phyloP scores from a whole-genome alignment of 805 yeast genomes.

The Candida hispaniensis region DNA sequence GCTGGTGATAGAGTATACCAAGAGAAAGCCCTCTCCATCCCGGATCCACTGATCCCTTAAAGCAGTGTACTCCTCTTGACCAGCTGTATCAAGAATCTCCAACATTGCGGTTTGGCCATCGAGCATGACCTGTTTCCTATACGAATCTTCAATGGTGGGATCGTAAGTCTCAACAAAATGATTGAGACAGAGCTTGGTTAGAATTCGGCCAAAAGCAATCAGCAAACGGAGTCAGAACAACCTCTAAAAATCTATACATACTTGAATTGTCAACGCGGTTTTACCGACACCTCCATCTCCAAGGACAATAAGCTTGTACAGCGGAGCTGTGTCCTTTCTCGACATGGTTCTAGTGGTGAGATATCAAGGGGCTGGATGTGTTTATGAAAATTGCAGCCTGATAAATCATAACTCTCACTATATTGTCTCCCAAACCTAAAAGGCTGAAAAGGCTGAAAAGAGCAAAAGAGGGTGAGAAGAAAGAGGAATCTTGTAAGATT shows the following conservation, averaged over 20 bases:
- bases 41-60: constrained; percentile 93
- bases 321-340: constrained; percentile 25
- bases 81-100: constrained; percentile 93
- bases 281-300: constrained; percentile 99
- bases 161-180: constrained; percentile 97
- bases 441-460: too few species aligned
- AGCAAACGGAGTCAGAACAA: constrained; percentile 1
- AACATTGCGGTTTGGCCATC: constrained; percentile 65
- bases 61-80: constrained; percentile 93
- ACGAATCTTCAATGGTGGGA: constrained; percentile 75
- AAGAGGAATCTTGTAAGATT: too few species aligned
- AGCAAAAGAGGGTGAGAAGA: too few species aligned
- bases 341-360: constrained; percentile 11
- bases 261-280: constrained; percentile 87
- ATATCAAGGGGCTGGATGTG: constrained; percentile 8
- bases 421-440: too few species aligned
- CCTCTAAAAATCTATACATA: constrained; percentile 36
- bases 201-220: background rate
- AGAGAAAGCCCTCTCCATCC: constrained; percentile 86
- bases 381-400: too few species aligned
- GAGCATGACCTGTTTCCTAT: constrained; percentile 70
- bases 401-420: too few species aligned
- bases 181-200: constrained; percentile 42
- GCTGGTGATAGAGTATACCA: constrained; percentile 83
- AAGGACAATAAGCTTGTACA: constrained; percentile 81